Base-by-base conservation (phyloP, 345 rosid genomes). In the Noccaea caerulescens region DNA sequence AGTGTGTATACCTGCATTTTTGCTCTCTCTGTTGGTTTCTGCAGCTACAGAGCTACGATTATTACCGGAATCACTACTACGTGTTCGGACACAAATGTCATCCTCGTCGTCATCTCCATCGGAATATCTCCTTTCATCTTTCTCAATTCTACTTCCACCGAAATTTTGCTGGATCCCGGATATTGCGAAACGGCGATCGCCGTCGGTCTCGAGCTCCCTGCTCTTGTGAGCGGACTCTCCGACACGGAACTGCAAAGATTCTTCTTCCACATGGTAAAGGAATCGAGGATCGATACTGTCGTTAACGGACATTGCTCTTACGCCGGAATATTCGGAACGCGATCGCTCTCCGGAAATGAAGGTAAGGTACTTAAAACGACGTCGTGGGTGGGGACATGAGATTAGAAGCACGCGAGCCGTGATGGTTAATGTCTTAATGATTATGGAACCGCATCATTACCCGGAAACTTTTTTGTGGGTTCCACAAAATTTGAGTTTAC, bases 251-350 rank as follows among this genome's bases (percentile, higher is more conserved):
- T 88, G 82, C 39, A 84, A 54, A 16, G 82, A 20, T 10, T 84
- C 88, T 38, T 87, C 90, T 65, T 85, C 88, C 16, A 55, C 67
- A 1, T 81, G 86, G 80, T 83, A 86, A 27, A 85, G 61, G 45
- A 80, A 85, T 60, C 75, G 88, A 7, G 86, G 65, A 55, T 85
- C 86, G 13, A 83, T 79, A 60, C 81, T 76, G 42, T 77, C 60
- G 32, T 69, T 69, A 14, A 63, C 42, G 12, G 75, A 63, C 75
- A 76, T 76, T 69, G 46, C 42, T 36, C 47, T 33, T 39, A 16
- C 68, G 54, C 34, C 75, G 71, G 54, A 0, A 53, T 5, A 34
- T 20, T 66, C 47, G 34, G 61, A 51, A 39, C 42, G 20, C 3
- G 47, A 33, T 27, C 30, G 30, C 30, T 27, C 30, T 1, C 30